Evolutionary conservation across 352 stramenopile species (phyloP).

Genomic region (Thraustochytrium sp.): DNA sequence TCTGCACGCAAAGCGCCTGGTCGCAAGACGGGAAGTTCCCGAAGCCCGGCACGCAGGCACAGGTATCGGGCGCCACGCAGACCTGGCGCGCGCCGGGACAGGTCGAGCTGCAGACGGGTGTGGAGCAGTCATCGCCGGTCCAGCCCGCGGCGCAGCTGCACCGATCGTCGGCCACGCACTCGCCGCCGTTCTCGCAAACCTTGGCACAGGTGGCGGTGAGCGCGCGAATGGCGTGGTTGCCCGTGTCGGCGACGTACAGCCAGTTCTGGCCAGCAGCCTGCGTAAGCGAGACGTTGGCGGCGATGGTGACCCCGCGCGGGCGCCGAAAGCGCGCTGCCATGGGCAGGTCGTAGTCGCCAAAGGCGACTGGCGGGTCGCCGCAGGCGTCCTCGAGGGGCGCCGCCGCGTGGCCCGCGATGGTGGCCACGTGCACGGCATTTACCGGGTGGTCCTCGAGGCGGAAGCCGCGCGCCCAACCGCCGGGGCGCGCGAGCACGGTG

Average conservation of each 20-base stretch:
- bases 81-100: constrained; percentile 63
- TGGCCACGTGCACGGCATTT: constrained; percentile 86
- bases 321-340: constrained; percentile 67
- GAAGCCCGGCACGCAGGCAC: constrained; percentile 85
- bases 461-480: not conserved
- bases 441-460: constrained; percentile 50
- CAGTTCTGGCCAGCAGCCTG: constrained; percentile 21
- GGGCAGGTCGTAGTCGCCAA: constrained; percentile 73
- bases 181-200: constrained; percentile 87
- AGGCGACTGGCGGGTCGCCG: constrained; percentile 73
- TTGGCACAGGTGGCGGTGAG: constrained; percentile 81
- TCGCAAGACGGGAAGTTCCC: constrained; percentile 62
- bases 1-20: constrained; percentile 76
- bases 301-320: constrained; percentile 54
- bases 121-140: constrained; percentile 78
- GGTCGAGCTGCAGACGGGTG: constrained; percentile 60
- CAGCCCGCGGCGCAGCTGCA: constrained; percentile 79
- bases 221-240: constrained; percentile 84
- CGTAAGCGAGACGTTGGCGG: constrained; percentile 49
- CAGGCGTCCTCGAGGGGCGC: constrained; percentile 72
- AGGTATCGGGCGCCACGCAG: constrained; percentile 82
- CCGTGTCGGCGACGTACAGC: constrained; percentile 80
- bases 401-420: constrained; percentile 73
- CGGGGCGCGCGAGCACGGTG: not conserved
- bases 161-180: constrained; percentile 71